Evolutionary conservation across 2,329 filamentous ascomycete species (phyloP).

Genomic region (Fusarium sp.): DNA sequence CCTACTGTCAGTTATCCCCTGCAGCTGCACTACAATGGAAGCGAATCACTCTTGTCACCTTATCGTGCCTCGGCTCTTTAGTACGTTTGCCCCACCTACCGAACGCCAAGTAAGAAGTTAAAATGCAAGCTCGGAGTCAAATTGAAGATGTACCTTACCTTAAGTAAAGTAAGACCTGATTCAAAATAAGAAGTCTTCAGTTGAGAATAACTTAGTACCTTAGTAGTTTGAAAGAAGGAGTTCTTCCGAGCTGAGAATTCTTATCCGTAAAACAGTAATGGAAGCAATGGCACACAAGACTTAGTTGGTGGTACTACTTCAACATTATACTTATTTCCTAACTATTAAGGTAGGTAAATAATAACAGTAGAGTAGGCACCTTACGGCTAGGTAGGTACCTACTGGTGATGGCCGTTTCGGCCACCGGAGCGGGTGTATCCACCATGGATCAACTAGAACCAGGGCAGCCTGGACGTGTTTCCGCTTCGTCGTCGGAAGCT

Average conservation of each 20-base stretch:
- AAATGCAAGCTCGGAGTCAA: constrained; percentile 11
- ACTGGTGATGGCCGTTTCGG: constrained; percentile 1
- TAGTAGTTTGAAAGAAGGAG: background rate
- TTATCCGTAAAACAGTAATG: background rate
- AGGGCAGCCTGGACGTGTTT: background rate
- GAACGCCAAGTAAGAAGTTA: constrained; percentile 19
- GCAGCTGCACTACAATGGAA: background rate
- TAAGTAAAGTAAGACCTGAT: background rate
- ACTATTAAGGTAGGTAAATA: too few species aligned
- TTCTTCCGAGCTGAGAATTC: background rate
- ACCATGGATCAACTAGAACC: constrained; percentile 5
- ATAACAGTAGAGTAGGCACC: too few species aligned
- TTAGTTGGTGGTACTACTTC: background rate
- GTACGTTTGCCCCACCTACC: constrained; percentile 26
- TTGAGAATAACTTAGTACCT: too few species aligned
- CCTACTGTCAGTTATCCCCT: background rate
- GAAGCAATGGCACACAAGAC: background rate
- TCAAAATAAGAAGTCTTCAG: background rate
- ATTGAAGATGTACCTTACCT: background rate
- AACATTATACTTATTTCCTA: too few species aligned
- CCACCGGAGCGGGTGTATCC: constrained; percentile 13
- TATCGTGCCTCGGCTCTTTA: constrained; percentile 38
- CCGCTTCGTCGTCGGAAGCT: constrained; percentile 9
- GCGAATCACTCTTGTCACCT: background rate
- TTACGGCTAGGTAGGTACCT: too few species aligned